These are phyloP conservation scores for Nicotiana undulata DNA, from an alignment of 257 asterid genomes.

Conservation along the genomic window DNA sequence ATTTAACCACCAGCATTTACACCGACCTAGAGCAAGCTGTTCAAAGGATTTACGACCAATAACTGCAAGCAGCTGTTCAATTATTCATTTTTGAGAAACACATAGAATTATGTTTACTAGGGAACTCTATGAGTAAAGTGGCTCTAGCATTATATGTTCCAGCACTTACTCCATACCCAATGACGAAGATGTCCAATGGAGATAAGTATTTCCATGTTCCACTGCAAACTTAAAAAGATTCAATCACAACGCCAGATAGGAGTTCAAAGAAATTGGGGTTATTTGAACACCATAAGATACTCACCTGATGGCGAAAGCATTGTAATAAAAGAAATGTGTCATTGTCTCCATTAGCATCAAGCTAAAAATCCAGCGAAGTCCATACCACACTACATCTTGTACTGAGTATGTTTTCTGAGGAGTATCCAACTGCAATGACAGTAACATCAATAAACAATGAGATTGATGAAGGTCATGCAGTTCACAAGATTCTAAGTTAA, in stretches of 20 bases:
- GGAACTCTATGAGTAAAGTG: neutral
- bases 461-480: neutral
- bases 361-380: conserved; percentile 72
- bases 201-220: conserved; percentile 83
- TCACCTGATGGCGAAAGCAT: conserved; percentile 91
- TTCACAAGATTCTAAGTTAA: too few relatives aligned
- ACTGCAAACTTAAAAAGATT: conserved; percentile 33
- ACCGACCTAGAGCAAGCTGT: too few relatives aligned
- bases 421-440: conserved; percentile 61
- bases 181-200: conserved; percentile 76
- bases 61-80: neutral
- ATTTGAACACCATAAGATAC: conserved; percentile 19
- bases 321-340: conserved; percentile 79
- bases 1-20: too few relatives aligned
- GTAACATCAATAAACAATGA: neutral
- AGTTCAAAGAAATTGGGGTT: neutral
- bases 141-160: conserved; percentile 9
- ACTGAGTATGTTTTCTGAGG: conserved; percentile 62
- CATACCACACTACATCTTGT: conserved; percentile 61
- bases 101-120: neutral
- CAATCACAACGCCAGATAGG: conserved; percentile 11
- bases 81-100: too few relatives aligned
- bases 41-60: neutral
- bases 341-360: conserved; percentile 74
- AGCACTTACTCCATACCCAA: conserved; percentile 90